Evolutionary conservation across 2,329 filamentous ascomycete genomes (phyloP), one percentile per base, ranked within the genome.

Genomic region (Penicillium freii): DNA sequence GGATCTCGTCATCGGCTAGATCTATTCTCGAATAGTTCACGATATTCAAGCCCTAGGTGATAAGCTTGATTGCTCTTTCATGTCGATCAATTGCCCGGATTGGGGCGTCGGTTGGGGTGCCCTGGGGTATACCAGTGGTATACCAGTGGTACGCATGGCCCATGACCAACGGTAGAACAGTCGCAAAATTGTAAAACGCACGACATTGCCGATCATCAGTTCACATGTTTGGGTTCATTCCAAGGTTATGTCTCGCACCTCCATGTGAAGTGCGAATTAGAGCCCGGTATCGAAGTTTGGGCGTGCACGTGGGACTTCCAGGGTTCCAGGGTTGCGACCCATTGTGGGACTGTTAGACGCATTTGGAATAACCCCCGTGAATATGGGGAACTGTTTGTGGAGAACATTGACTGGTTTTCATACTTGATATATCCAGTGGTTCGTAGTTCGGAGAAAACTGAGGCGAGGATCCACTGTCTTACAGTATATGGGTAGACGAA

Each of bases 1-100:
- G 21, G 29, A 17, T 34, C 50, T 60, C 48, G 39, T 39, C 25
- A 57, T 49, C 23, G 21, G 29, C n/a, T 17, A 6, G 17, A 23
- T 54, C 34, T 33, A 47, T 49, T n/a, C 8, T 46, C 5, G 34
- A 38, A 50, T n/a, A 25, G 19, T 3, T 23, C 19, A 4, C 39
- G 19, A 43, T 36, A 47, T 15, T n/a, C 33, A n/a, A 45, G n/a
- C 17, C 15, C 19, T 21, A 23, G 23, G 31, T n/a, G 7, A 31
- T 31, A 31, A 56, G 34, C 33, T 21, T 23, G 56, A 40, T 50
- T 21, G 31, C 51, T 15, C 4, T 15, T n/a, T 17, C 13, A 38
- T 38, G 60, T 31, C 48, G 53, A 62, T 59, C 58, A 29, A 17
- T 9, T 57, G 15, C 45, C 44, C 25, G 13, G 25, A 19, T 42